Percentiles rank a stretch among this genome's conserved stretches.
phyloP scores from a whole-genome alignment of 2,329 filamentous ascomycete genomes.

The Podosphaera fusca region DNA sequence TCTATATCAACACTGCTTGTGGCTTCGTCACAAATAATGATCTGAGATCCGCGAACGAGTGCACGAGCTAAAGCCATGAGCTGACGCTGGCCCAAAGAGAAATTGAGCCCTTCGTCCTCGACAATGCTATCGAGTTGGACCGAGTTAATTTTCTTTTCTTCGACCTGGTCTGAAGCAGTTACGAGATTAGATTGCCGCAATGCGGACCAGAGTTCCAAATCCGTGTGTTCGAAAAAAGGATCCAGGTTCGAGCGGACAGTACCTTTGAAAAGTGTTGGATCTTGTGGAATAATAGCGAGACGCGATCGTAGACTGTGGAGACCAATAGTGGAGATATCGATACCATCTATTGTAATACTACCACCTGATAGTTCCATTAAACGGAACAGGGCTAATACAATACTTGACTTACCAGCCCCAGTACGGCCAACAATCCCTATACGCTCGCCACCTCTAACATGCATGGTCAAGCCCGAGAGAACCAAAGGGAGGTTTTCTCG shows the following conservation, averaged over 20 bases:
- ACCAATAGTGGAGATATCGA: constrained; percentile 50
- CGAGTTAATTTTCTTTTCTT: constrained; percentile 23
- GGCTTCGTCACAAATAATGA: constrained; percentile 94
- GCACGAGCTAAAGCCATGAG: constrained; percentile 86
- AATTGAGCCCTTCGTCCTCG: constrained; percentile 89
- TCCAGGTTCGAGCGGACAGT: constrained; percentile 63
- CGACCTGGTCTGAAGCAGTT: constrained; percentile 19
- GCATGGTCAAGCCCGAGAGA: constrained; percentile 45
- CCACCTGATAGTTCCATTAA: constrained; percentile 42
- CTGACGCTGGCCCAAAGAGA: constrained; percentile 83
- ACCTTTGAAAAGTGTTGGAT: constrained; percentile 62
- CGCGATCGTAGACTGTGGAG: constrained; percentile 54
- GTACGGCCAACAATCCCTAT: constrained; percentile 66
- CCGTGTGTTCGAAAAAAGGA: constrained; percentile 56
- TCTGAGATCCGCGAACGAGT: constrained; percentile 64
- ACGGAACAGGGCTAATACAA: constrained; percentile 65
- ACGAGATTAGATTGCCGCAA: constrained; percentile 57
- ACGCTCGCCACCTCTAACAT: constrained; percentile 51
- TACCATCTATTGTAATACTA: constrained; percentile 38
- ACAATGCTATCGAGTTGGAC: constrained; percentile 69
- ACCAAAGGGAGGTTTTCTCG: constrained; percentile 49
- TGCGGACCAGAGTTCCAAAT: constrained; percentile 56
- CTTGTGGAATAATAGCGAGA: constrained; percentile 64
- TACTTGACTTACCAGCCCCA: constrained; percentile 61
- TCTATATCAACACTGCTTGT: constrained; percentile 88